Conservation (phyloP, 1,284 basidiomycete genomes). For the Trichosporon sp. region DNA sequence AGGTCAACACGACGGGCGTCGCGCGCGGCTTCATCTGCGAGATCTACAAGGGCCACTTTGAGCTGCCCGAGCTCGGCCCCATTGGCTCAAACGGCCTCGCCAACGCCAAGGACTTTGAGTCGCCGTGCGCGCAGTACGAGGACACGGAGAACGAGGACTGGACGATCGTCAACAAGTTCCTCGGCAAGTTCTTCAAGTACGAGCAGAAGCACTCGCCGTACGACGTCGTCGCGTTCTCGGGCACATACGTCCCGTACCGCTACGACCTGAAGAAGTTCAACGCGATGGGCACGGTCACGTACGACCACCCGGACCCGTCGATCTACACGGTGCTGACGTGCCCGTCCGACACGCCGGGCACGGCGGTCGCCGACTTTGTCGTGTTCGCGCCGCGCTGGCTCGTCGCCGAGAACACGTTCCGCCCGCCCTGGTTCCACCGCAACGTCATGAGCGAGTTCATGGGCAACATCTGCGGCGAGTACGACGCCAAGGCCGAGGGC, state of each 20-base stretch:
- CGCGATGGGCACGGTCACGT: constrained; percentile 62
- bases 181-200: constrained; percentile 45
- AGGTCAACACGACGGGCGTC: constrained; percentile 7
- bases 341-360: constrained; percentile 57
- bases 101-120: constrained; percentile 62
- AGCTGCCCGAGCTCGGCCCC: constrained; percentile 63
- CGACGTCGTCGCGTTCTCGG: constrained; percentile 67
- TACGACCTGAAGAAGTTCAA: constrained; percentile 65
- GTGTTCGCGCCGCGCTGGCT: constrained; percentile 27
- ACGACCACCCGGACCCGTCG: constrained; percentile 46
- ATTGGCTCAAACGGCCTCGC: constrained; percentile 63
- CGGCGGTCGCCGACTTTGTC: constrained; percentile 44
- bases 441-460: constrained; percentile 51
- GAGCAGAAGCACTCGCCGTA: constrained; percentile 46
- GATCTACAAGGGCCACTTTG: constrained; percentile 61
- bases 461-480: constrained; percentile 15
- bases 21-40: constrained; percentile 56
- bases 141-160: constrained; percentile 55
- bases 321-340: constrained; percentile 37
- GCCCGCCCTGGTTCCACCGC: constrained; percentile 58
- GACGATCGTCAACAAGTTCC: constrained; percentile 44
- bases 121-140: constrained; percentile 58
- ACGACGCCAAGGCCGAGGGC: constrained; percentile 27
- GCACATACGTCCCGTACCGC: constrained; percentile 68
- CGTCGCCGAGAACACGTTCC: constrained; percentile 44